Evolutionary conservation across 2,329 filamentous ascomycete species (phyloP).

Genomic region (Trichoderma brevicompactum): DNA sequence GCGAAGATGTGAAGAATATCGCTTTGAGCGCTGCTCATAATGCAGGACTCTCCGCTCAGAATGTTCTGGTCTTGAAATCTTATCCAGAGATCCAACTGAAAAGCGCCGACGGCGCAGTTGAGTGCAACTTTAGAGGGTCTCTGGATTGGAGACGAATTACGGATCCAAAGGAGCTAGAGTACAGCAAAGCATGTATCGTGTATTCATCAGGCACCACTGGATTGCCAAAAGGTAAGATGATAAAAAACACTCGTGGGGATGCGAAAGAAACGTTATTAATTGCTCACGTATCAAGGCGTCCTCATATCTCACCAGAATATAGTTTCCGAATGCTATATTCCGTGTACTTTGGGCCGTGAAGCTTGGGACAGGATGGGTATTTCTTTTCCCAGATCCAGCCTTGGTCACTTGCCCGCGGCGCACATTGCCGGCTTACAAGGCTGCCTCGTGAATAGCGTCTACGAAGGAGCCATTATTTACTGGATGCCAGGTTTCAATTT

Average conservation of each 20-base stretch:
- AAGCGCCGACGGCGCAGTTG: conserved; percentile 35
- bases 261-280: neutral
- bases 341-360: conserved; percentile 38
- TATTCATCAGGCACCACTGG: conserved; percentile 57
- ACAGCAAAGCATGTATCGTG: conserved; percentile 48
- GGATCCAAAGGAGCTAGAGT: conserved; percentile 49
- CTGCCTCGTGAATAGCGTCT: conserved; percentile 49
- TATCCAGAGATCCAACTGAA: conserved; percentile 36
- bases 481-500: conserved; percentile 68
- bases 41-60: conserved; percentile 47
- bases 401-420: conserved; percentile 51
- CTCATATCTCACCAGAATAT: conserved; percentile 51
- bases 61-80: conserved; percentile 57
- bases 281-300: conserved; percentile 39
- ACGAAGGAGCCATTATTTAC: conserved; percentile 55
- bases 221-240: conserved; percentile 47
- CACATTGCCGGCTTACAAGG: conserved; percentile 53
- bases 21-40: conserved; percentile 54
- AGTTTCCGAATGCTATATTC: conserved; percentile 44
- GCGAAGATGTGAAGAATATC: conserved; percentile 52
- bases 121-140: conserved; percentile 41
- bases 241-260: no score
- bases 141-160: conserved; percentile 60
- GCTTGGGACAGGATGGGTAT: conserved; percentile 39
- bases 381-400: conserved; percentile 40